phyloP scores from a whole-genome alignment of 306 rosid species.

The Lathyrus sativus region DNA sequence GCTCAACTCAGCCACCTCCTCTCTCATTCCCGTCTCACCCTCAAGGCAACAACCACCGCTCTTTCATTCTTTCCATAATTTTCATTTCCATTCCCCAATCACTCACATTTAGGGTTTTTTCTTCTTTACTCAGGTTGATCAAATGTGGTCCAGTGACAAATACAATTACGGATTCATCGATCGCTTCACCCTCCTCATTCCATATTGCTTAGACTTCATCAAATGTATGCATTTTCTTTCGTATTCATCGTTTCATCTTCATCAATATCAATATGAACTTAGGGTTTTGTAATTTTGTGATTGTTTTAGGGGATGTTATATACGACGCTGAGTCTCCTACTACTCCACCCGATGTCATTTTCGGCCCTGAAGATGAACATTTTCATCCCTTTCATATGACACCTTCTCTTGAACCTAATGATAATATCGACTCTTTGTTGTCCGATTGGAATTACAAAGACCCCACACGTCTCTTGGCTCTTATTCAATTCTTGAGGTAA shows the following conservation, averaged over 20 bases:
- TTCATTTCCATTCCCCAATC: not conserved
- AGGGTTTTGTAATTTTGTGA: conserved; percentile 25
- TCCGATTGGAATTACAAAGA: conserved; percentile 74
- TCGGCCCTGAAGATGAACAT: conserved; percentile 74
- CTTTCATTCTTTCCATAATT: not conserved
- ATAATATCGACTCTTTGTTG: conserved; percentile 38
- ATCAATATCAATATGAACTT: not conserved
- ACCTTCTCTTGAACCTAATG: conserved; percentile 37
- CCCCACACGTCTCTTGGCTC: conserved; percentile 64
- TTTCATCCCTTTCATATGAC: conserved; percentile 64
- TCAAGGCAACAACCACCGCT: conserved; percentile 54
- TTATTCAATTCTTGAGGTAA: conserved; percentile 75
- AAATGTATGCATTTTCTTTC: conserved; percentile 50
- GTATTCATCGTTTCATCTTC: not conserved
- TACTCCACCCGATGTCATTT: conserved; percentile 79
- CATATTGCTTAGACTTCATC: conserved; percentile 84
- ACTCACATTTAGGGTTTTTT: not conserved
- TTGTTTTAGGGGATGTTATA: conserved; percentile 69
- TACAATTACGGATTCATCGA: conserved; percentile 55
- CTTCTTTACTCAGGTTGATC: conserved; percentile 61
- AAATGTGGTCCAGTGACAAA: conserved; percentile 82
- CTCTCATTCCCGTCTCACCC: conserved; percentile 57
- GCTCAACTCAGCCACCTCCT: conserved; percentile 78
- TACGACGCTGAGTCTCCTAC: conserved; percentile 67
- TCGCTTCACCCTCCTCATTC: conserved; percentile 82